These are phyloP conservation scores for Pelargonium australe DNA, from an alignment of 441 rosid genomes.

Conservation along the genomic window DNA sequence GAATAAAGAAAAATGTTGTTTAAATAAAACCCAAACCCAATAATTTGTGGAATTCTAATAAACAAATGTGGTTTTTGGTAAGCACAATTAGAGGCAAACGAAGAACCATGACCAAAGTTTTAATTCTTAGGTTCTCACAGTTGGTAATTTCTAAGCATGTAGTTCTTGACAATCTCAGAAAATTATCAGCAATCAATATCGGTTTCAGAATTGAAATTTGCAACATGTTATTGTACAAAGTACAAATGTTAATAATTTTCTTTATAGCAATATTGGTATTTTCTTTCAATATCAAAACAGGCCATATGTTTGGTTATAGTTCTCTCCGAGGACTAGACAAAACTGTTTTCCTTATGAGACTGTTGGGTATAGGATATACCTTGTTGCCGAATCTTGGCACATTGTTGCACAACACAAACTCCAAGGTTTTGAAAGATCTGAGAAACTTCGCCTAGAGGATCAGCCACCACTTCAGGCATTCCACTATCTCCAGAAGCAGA, in stretches of 20 bases:
- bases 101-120: neutral
- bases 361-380: conserved; percentile 30
- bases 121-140: no score
- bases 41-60: neutral
- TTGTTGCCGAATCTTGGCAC: conserved; percentile 94
- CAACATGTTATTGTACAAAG: neutral
- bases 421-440: conserved; percentile 84
- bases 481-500: conserved; percentile 97
- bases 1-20: conserved; percentile 7
- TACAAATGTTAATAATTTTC: neutral
- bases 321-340: neutral
- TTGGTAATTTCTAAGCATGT: no score
- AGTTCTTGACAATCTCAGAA: neutral
- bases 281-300: no score
- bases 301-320: neutral
- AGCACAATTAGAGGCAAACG: neutral
- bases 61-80: neutral
- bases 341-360: neutral
- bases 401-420: conserved; percentile 84
- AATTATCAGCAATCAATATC: neutral
- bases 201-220: conserved; percentile 5
- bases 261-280: no score
- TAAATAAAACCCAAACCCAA: neutral
- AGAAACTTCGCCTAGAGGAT: conserved; percentile 87
- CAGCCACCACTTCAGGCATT: conserved; percentile 79